A percentile compares a stretch with the other conserved stretches of the same genome.
Conservation (phyloP, 345 rosid species). For the Eucalyptus sp. region DNA sequence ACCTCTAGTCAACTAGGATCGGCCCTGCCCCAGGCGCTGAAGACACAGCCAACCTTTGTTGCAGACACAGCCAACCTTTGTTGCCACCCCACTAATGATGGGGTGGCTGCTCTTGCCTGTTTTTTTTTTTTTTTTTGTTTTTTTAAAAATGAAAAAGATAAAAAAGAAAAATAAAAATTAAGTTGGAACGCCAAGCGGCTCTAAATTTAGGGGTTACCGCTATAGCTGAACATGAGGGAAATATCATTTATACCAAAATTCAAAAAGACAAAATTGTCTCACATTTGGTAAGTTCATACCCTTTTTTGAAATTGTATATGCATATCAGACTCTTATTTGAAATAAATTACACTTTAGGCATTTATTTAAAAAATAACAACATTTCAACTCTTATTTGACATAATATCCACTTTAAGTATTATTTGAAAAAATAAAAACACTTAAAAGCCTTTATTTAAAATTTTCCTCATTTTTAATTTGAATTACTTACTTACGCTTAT, state of each 20-base stretch:
- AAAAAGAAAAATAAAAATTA: too few species aligned
- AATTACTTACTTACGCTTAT: rapidly evolving
- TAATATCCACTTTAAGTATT: rapidly evolving
- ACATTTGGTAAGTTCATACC: rapidly evolving
- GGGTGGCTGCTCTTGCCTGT: rapidly evolving
- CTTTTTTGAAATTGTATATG: too few species aligned
- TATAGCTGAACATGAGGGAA: too few species aligned
- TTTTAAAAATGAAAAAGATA: too few species aligned
- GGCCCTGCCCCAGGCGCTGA: rapidly evolving
- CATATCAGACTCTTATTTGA: too few species aligned
- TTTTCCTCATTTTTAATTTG: neutral
- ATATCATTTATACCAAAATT: too few species aligned
- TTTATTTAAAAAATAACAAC: rapidly evolving
- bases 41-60: rapidly evolving
- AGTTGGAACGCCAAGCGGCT: too few species aligned
- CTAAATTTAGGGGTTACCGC: too few species aligned
- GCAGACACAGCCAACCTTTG: rapidly evolving
- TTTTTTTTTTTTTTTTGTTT: too few species aligned
- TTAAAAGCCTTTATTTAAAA: rapidly evolving
- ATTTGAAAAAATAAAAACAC: rapidly evolving
- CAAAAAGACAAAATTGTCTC: rapidly evolving
- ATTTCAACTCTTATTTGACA: rapidly evolving
- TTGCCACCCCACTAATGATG: rapidly evolving
- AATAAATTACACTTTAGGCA: rapidly evolving
- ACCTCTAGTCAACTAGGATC: rapidly evolving